Evolutionary conservation across 2,329 filamentous ascomycete species (phyloP).

Genomic region (Hymenoscyphus linearis): DNA sequence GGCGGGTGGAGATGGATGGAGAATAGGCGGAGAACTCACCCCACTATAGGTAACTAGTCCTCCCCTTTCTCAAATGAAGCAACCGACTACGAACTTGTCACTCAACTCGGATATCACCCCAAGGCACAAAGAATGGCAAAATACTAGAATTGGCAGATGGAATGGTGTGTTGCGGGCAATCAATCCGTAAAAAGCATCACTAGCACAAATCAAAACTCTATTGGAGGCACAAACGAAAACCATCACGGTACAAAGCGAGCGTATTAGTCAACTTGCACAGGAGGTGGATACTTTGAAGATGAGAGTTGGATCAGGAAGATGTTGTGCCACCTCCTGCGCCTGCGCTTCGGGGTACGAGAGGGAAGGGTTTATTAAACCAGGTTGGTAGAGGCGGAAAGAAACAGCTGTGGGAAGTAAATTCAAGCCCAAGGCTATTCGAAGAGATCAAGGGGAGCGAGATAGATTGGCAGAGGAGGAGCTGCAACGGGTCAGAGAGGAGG

Average conservation of each 20-base stretch:
- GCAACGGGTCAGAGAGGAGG: constrained; percentile 11
- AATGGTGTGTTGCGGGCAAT: constrained; percentile 26
- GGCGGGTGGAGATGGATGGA: constrained; percentile 27
- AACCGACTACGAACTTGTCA: too few species aligned
- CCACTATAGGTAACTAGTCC: too few species aligned
- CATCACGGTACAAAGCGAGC: constrained; percentile 70
- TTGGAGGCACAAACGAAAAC: constrained; percentile 73
- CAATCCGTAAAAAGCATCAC: constrained; percentile 55
- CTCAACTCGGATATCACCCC: too few species aligned
- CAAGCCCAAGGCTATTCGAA: constrained; percentile 30
- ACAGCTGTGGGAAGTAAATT: constrained; percentile 25
- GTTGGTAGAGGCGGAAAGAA: constrained; percentile 15
- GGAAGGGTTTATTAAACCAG: constrained; percentile 11
- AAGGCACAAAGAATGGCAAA: too few species aligned
- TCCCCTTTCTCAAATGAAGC: too few species aligned
- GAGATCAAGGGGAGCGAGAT: constrained; percentile 24
- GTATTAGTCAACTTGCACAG: constrained; percentile 62
- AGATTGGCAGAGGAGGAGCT: constrained; percentile 21
- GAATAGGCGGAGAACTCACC: too few species aligned
- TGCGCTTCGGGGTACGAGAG: constrained; percentile 15
- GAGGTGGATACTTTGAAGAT: constrained; percentile 81
- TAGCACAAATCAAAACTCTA: constrained; percentile 72
- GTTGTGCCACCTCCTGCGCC: constrained; percentile 1
- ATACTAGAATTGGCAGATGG: too few species aligned
- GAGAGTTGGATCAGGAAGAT: constrained; percentile 50